Conservation (phyloP, 371 early-diverging fungal genomes). For the Paramicrosporidium saccamoebae region DNA sequence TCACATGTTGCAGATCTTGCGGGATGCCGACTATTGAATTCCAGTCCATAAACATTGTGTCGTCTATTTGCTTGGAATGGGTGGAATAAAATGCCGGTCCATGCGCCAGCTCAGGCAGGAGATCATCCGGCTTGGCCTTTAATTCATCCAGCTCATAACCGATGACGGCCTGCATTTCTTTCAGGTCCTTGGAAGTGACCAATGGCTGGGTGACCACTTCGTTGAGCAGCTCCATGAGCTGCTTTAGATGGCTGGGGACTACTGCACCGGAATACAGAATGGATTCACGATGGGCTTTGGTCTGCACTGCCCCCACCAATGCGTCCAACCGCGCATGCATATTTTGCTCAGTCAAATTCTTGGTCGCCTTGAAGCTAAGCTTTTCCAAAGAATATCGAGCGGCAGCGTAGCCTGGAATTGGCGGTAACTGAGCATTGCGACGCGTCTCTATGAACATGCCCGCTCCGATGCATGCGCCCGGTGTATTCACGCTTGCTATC, state of each 20-base stretch:
- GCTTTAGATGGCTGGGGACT: slow-evolving; percentile 36
- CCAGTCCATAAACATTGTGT: slow-evolving; percentile 59
- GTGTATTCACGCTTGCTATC: no score
- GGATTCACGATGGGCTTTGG: slow-evolving; percentile 59
- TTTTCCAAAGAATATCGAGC: no score
- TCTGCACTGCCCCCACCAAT: slow-evolving; percentile 59
- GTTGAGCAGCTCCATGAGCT: slow-evolving; percentile 29
- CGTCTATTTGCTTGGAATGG: no score
- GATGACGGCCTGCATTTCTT: slow-evolving; percentile 35
- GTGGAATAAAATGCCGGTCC: slow-evolving; percentile 43
- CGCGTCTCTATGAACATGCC: no score
- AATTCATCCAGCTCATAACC: slow-evolving; percentile 55
- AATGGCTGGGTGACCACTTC: slow-evolving; percentile 38
- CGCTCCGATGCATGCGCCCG: no score
- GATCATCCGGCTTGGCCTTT: slow-evolving; percentile 41
- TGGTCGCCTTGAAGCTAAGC: slow-evolving; percentile 61
- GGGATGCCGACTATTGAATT: slow-evolving; percentile 39
- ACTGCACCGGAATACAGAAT: slow-evolving; percentile 77
- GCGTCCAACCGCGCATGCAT: slow-evolving; percentile 40
- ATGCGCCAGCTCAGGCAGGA: slow-evolving; percentile 55
- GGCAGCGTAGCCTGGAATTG: no score
- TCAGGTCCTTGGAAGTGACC: slow-evolving; percentile 31
- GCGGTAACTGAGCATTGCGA: no score
- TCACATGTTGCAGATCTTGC: slow-evolving; percentile 20
- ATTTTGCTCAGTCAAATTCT: slow-evolving; percentile 17